phyloP scores from a whole-genome alignment of 2,329 filamentous ascomycete species.

The Corinectria fuckeliana region DNA sequence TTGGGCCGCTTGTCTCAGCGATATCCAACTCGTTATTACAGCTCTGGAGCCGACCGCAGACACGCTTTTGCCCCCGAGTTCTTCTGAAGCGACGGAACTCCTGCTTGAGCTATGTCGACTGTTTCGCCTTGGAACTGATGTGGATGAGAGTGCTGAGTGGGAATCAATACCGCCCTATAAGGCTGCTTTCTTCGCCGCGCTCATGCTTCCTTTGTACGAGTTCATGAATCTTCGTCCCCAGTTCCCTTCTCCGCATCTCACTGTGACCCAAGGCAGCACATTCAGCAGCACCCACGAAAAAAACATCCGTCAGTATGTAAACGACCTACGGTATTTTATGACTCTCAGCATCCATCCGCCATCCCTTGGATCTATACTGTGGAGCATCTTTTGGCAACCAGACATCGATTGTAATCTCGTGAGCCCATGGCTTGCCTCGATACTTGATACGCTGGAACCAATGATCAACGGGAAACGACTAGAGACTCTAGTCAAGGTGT shows the following conservation, averaged over 20 bases:
- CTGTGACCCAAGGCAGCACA: not conserved
- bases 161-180: not conserved
- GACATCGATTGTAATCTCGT: conserved; percentile 8
- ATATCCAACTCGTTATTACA: not conserved
- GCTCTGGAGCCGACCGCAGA: not conserved
- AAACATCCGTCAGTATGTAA: not conserved
- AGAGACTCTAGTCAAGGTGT: not conserved
- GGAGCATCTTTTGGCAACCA: conserved; percentile 11
- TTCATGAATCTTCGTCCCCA: not conserved
- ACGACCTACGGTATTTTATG: conserved; percentile 9
- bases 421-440: not conserved
- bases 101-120: conserved; percentile 12
- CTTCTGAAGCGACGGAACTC: conserved; percentile 8
- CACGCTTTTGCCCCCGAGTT: not conserved
- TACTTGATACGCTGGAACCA: not conserved
- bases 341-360: not conserved
- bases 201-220: conserved; percentile 10
- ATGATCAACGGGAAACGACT: not conserved
- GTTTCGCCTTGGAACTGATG: not conserved
- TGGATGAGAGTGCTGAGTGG: not conserved
- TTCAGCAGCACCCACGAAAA: not conserved
- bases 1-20: not conserved
- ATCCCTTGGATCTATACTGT: conserved; percentile 3
- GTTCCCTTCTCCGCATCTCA: not conserved
- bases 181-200: conserved; percentile 11